Conservation (phyloP, 768 basidiomycete genomes). For the Pleurotus ostreatus region DNA sequence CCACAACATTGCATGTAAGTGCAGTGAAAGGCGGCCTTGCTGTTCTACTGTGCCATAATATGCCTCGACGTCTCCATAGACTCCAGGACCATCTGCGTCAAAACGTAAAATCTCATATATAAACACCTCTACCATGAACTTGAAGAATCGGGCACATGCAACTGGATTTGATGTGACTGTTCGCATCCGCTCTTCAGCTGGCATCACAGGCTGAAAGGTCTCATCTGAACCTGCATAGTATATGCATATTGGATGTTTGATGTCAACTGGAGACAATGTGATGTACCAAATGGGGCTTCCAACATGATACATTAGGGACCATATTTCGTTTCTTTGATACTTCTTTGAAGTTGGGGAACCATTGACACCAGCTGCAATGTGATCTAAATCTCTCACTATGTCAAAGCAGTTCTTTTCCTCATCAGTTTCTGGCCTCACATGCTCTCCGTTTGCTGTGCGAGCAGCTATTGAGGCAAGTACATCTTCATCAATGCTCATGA, state of each 20-base stretch:
- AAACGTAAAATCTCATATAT: constrained; percentile 25
- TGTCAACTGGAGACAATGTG: constrained; percentile 5
- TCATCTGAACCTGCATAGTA: constrained; percentile 26
- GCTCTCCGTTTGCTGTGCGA: constrained; percentile 3
- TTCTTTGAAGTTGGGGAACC: constrained; percentile 22
- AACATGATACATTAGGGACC: not conserved
- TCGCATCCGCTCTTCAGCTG: constrained; percentile 5
- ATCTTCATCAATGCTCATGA: constrained; percentile 12
- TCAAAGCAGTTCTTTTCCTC: constrained; percentile 18
- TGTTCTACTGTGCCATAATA: constrained; percentile 39
- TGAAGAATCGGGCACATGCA: constrained; percentile 27
- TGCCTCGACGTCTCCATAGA: constrained; percentile 24
- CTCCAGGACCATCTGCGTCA: constrained; percentile 13
- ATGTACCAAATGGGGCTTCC: not conserved
- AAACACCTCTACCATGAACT: constrained; percentile 24
- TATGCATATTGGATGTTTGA: constrained; percentile 16
- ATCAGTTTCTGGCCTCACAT: constrained; percentile 12
- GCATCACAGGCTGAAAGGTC: constrained; percentile 16
- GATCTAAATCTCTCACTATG: constrained; percentile 17
- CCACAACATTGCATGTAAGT: constrained; percentile 33
- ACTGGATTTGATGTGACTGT: constrained; percentile 20
- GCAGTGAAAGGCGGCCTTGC: constrained; percentile 31
- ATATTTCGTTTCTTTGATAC: constrained; percentile 5
- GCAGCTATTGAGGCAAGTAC: constrained; percentile 13
- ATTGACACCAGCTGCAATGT: constrained; percentile 13